These are phyloP conservation scores for Spergularia marina DNA, from an alignment of 148 eudicot genomes.

Conservation along the genomic window DNA sequence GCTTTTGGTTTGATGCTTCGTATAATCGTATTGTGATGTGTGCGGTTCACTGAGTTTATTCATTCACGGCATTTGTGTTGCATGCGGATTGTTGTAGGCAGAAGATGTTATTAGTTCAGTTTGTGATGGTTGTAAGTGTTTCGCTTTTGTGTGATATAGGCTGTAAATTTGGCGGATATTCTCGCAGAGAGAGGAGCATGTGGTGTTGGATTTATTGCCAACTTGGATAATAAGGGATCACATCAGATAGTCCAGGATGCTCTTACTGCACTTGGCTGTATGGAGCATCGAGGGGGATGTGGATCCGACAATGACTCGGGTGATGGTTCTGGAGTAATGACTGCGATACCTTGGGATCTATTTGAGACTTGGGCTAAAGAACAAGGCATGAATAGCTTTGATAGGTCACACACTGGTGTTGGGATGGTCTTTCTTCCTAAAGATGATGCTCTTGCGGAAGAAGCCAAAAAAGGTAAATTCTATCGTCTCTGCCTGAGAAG, in stretches of 20 bases:
- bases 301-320: constrained; percentile 99
- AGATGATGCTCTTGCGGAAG: constrained; percentile 56
- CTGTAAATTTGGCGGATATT: constrained; percentile 85
- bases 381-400: constrained; percentile 76
- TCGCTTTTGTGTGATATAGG: constrained; percentile 40
- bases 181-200: constrained; percentile 91
- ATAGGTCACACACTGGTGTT: constrained; percentile 80
- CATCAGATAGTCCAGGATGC: constrained; percentile 85
- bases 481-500: background rate
- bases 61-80: constrained; percentile 1
- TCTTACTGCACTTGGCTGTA: constrained; percentile 95
- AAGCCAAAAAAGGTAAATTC: constrained; percentile 75
- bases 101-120: background rate
- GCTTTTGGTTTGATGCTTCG: background rate
- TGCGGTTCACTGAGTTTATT: background rate
- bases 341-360: constrained; percentile 93
- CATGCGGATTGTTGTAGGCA: background rate
- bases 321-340: constrained; percentile 95
- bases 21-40: background rate
- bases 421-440: constrained; percentile 95
- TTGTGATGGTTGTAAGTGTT: background rate
- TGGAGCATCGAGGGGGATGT: constrained; percentile 99
- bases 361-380: constrained; percentile 79
- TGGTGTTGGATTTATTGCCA: constrained; percentile 98
- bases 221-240: constrained; percentile 85